These are phyloP conservation scores for Thymus quinquecostatus DNA, from an alignment of 257 asterid species.

Conservation along the genomic window DNA sequence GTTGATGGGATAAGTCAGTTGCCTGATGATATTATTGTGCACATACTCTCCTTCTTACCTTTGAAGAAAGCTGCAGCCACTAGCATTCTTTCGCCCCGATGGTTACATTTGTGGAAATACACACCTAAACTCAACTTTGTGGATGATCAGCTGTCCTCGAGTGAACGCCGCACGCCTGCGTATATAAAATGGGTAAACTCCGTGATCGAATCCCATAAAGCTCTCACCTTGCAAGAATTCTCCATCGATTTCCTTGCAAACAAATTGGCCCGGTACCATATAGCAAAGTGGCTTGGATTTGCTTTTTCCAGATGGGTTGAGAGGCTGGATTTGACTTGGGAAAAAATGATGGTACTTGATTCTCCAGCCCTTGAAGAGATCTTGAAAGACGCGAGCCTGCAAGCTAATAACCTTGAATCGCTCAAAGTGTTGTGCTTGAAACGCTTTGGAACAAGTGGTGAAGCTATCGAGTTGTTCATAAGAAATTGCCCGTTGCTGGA, in stretches of 20 bases:
- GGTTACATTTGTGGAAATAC: neutral
- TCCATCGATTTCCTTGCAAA: neutral
- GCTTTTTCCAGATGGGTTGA: neutral
- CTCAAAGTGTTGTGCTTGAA: neutral
- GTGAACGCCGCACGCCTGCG: neutral
- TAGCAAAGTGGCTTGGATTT: neutral
- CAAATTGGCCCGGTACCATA: neutral
- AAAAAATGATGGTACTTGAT: no score
- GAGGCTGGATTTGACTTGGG: neutral
- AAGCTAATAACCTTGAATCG: no score
- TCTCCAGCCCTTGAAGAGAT: neutral
- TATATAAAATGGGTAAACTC: neutral
- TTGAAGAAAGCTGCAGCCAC: neutral
- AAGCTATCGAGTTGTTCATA: neutral
- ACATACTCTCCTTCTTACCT: neutral
- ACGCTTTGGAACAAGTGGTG: neutral
- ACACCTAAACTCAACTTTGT: neutral
- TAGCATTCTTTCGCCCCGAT: neutral
- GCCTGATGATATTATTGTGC: neutral
- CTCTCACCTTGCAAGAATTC: slow-evolving; percentile 3
- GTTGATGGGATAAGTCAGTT: neutral
- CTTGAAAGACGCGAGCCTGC: neutral
- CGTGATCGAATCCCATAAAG: neutral
- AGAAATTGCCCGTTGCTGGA: neutral
- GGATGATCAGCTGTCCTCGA: neutral